Base-by-base conservation (phyloP, 1,139 yeast genomes). In the Geotrichum candidum region DNA sequence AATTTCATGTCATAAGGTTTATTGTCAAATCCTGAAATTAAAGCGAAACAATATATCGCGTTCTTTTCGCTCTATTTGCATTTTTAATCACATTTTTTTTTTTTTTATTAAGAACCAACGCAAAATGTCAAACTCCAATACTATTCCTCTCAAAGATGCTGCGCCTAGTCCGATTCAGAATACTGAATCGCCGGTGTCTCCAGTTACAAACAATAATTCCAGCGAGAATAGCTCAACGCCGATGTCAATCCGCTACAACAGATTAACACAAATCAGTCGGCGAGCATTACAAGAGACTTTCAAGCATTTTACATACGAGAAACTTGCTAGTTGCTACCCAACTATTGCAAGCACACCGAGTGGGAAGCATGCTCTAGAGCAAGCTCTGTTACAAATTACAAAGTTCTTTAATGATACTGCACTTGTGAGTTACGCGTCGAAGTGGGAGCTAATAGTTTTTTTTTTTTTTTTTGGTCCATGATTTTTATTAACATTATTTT, bases 261-360 rank as follows among this genome's bases (percentile, higher is more conserved):
- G 89, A 60, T 78, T 87, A 35, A 73, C 78, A 59, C 79, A 82
- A 59, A 87, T 87, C 11, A 80, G 85, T 60, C 74, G 78, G n/a
- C 83, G 86, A 68, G 91, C 96, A 0, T 77, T 90, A 4, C 84
- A 83, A 54, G 89, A 86, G 71, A 83, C 91, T 0, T 81, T 85
- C 51, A 84, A 83, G 64, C 80, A 85, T 50, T 74, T 89, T 54
- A 80, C 85, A 3, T 75, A 82, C 57, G 90, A 87, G 15, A 85
- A 84, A 65, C 73, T 90, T 41, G 76, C 78, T 51, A 76, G 83
- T 35, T 88, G 96, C 70, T 90, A 84, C 72, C 96, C 96, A 0
- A 75, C 78, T 0, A 77, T 87, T 27, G 78, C 86, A 0, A 67
- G 74, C 15, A 74, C 82, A 2, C 76, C 75, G 23, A 81, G 81